Evolutionary conservation across 805 yeast genomes (phyloP).

Genomic region (Ogataea thermomethanolica): DNA sequence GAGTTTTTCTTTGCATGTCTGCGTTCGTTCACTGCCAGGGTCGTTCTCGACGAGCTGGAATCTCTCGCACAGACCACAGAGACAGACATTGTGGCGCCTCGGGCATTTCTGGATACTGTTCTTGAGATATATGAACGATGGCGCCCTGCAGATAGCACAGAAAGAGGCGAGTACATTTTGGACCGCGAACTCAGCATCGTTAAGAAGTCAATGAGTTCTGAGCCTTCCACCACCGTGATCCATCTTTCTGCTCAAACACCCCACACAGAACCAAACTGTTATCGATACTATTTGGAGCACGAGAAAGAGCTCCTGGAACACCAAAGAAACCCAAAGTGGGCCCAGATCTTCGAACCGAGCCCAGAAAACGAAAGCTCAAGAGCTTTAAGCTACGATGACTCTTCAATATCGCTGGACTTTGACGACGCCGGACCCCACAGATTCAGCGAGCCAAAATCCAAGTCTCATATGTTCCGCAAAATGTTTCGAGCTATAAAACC

Average conservation of each 20-base stretch:
- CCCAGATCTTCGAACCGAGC: conserved; percentile 16
- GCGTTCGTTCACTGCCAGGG: conserved; percentile 14
- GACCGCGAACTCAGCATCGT: conserved; percentile 18
- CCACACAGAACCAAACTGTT: conserved; percentile 12
- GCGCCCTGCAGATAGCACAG: conserved; percentile 16
- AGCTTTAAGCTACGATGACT: neutral
- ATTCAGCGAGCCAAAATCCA: conserved; percentile 3
- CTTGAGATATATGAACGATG: conserved; percentile 16
- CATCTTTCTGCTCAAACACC: conserved; percentile 6
- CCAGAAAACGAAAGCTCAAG: neutral
- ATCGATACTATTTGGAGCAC: conserved; percentile 15
- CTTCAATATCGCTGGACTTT: neutral
- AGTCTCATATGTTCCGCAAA: conserved; percentile 2
- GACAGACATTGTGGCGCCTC: neutral
- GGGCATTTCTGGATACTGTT: conserved; percentile 7
- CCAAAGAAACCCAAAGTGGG: conserved; percentile 15
- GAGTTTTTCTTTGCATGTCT: conserved; percentile 12
- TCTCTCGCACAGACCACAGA: conserved; percentile 2
- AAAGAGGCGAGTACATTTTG: conserved; percentile 14
- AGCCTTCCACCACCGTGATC: conserved; percentile 13
- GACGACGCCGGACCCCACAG: neutral
- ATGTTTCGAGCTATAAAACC: conserved; percentile 5
- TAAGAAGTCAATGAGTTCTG: conserved; percentile 14
- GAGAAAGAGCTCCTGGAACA: conserved; percentile 2
- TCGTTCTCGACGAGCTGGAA: conserved; percentile 18